phyloP scores from a whole-genome alignment of 768 basidiomycete genomes.

The Serendipita sp. region DNA sequence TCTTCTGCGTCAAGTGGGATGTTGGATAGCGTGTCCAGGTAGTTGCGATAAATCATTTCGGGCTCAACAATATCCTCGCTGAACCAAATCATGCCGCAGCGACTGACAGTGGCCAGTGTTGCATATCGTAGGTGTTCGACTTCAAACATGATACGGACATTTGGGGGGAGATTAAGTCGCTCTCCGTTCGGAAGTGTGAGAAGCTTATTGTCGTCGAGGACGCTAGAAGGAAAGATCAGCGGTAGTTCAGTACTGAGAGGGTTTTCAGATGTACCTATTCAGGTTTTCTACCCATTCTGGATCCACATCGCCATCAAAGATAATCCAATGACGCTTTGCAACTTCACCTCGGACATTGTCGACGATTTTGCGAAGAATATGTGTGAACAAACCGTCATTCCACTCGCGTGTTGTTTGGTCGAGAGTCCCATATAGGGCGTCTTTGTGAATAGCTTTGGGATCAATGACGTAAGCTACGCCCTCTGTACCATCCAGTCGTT shows the following conservation, averaged over 20 bases:
- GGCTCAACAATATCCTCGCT: constrained; percentile 90
- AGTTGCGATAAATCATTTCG: constrained; percentile 79
- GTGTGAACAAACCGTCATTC: constrained; percentile 98
- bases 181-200: constrained; percentile 82
- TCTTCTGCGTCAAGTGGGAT: constrained; percentile 79
- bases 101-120: constrained; percentile 95
- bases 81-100: constrained; percentile 99
- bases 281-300: constrained; percentile 99
- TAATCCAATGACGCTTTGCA: constrained; percentile 93
- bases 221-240: constrained; percentile 33
- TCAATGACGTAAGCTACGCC: constrained; percentile 94
- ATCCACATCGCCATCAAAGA: constrained; percentile 98
- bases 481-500: constrained; percentile 80
- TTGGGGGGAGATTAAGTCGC: constrained; percentile 87
- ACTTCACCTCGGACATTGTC: constrained; percentile 98
- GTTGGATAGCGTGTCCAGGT: constrained; percentile 58
- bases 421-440: constrained; percentile 90
- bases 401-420: constrained; percentile 96
- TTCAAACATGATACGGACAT: constrained; percentile 99
- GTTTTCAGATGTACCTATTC: constrained; percentile 54
- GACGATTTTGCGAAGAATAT: constrained; percentile 91
- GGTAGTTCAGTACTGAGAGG: neutral
- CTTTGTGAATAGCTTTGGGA: constrained; percentile 98
- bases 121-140: constrained; percentile 96
- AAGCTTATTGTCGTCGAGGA: constrained; percentile 89